Evolutionary conservation across 2,329 filamentous ascomycete species (phyloP).

Genomic region (Balansia obtecta): DNA sequence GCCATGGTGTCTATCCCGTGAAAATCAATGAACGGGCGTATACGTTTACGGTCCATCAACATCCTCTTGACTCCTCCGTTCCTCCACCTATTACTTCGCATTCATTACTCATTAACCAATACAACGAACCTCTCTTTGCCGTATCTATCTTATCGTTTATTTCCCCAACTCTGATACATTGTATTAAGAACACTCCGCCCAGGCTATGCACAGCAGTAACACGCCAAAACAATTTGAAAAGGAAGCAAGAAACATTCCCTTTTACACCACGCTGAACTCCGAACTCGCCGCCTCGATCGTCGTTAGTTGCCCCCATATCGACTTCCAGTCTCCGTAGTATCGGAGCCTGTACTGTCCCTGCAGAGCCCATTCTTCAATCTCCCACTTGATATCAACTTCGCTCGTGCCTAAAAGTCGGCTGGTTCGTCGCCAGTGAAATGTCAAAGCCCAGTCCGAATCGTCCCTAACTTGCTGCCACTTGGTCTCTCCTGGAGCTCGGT

Average conservation of each 20-base stretch:
- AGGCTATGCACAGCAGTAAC: background rate
- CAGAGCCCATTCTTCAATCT: constrained; percentile 49
- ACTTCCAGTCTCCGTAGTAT: constrained; percentile 75
- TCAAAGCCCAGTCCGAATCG: constrained; percentile 71
- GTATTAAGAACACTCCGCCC: background rate
- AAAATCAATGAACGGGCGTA: too few species aligned
- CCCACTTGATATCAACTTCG: constrained; percentile 65
- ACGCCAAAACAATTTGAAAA: background rate
- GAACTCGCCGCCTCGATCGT: constrained; percentile 57
- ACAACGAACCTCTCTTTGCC: too few species aligned
- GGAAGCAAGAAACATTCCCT: background rate
- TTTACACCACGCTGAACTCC: constrained; percentile 26
- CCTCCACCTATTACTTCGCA: too few species aligned
- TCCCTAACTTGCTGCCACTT: constrained; percentile 56
- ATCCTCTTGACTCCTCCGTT: too few species aligned
- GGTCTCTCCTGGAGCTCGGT: constrained; percentile 10
- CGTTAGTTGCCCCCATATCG: constrained; percentile 43
- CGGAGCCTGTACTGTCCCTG: constrained; percentile 59
- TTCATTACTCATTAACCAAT: too few species aligned
- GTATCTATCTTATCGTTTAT: too few species aligned
- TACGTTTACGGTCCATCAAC: too few species aligned
- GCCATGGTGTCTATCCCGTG: too few species aligned
- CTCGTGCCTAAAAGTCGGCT: constrained; percentile 61
- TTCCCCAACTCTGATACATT: background rate
- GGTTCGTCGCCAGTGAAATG: constrained; percentile 68